These are phyloP conservation scores for Dioscorea cayenensis DNA, from an alignment of 116 monocot genomes.

Conservation along the genomic window DNA sequence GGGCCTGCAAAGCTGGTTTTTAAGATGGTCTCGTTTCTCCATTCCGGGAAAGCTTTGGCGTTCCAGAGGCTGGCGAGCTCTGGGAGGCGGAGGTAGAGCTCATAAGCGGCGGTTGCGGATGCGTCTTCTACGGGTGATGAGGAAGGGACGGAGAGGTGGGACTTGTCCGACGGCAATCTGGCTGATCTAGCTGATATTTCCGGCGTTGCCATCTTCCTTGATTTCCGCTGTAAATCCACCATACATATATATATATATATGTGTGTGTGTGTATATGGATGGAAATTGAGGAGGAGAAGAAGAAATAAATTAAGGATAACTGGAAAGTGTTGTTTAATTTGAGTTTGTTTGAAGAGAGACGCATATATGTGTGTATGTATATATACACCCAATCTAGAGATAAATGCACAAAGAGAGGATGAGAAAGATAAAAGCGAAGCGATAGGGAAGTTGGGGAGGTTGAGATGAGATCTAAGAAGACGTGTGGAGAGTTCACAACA, in stretches of 20 bases:
- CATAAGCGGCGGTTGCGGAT: slow-evolving; percentile 37
- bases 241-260: not conserved
- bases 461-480: not conserved
- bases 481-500: too few relatives aligned
- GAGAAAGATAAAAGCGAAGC: not conserved
- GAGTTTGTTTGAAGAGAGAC: too few relatives aligned
- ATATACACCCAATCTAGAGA: not conserved
- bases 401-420: not conserved
- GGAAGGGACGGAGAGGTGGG: not conserved
- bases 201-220: not conserved
- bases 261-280: not conserved
- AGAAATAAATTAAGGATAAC: not conserved
- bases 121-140: not conserved
- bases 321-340: too few relatives aligned
- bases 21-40: slow-evolving; percentile 50
- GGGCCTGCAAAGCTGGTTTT: slow-evolving; percentile 68
- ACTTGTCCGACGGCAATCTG: not conserved
- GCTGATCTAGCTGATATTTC: not conserved
- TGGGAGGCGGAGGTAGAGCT: slow-evolving; percentile 67
- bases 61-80: slow-evolving; percentile 45
- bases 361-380: not conserved
- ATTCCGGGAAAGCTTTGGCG: slow-evolving; percentile 40
- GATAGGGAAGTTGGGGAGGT: not conserved
- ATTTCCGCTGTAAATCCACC: not conserved
- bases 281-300: not conserved